Conservation (phyloP, 2,329 filamentous ascomycete species). For the Paecilomyces formosus region DNA sequence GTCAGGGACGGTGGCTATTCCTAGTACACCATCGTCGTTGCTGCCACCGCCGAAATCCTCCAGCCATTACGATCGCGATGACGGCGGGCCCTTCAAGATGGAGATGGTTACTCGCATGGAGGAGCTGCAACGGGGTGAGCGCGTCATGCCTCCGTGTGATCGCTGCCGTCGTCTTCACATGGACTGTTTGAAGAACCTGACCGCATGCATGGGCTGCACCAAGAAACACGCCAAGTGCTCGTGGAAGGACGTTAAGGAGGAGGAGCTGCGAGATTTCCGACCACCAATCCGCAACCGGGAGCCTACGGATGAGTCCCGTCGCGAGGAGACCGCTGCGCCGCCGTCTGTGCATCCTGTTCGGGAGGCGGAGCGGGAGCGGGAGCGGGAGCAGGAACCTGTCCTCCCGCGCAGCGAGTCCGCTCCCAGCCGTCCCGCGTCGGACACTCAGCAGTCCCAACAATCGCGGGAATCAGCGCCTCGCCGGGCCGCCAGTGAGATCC, state of each 20-base stretch:
- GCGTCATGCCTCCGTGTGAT: constrained; percentile 76
- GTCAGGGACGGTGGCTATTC: constrained; percentile 46
- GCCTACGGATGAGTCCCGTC: constrained; percentile 8
- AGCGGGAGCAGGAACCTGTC: neutral
- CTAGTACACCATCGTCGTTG: constrained; percentile 46
- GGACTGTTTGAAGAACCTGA: constrained; percentile 77
- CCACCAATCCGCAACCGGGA: constrained; percentile 9
- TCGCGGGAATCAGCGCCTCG: constrained; percentile 22
- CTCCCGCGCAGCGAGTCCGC: constrained; percentile 9
- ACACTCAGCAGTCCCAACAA: constrained; percentile 15
- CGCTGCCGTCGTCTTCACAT: constrained; percentile 72
- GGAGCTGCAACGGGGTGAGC: constrained; percentile 62
- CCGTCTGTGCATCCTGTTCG: constrained; percentile 1
- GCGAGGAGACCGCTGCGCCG: constrained; percentile 7
- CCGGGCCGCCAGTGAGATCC: constrained; percentile 31
- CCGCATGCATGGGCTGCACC: constrained; percentile 78
- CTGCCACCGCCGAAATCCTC: constrained; percentile 42
- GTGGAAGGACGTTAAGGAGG: constrained; percentile 73
- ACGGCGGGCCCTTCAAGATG: constrained; percentile 52
- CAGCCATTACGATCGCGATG: constrained; percentile 44
- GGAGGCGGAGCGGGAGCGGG: constrained; percentile 3
- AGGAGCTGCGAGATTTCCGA: constrained; percentile 47
- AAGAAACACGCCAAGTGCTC: constrained; percentile 85
- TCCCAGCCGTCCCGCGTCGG: constrained; percentile 14
- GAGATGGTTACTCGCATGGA: constrained; percentile 72